Base-by-base conservation (phyloP, 805 yeast genomes). In the Candida boleticola region DNA sequence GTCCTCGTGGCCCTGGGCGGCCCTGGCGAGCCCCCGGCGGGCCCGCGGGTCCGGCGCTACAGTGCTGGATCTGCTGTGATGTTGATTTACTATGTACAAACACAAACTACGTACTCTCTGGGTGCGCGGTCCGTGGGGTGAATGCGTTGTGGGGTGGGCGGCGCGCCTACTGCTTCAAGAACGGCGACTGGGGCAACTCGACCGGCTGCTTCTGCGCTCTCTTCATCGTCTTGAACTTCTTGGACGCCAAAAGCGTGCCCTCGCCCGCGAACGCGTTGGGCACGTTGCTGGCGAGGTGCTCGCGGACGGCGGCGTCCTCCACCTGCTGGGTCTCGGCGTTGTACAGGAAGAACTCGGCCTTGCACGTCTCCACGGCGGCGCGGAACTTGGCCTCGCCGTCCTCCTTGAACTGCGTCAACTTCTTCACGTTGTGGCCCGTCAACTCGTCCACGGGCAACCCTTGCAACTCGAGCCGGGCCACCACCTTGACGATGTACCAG, bases 401-500 rank as follows among this genome's bases (percentile, higher is more conserved):
- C n/a, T 57, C 54, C 45, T 82, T 66, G 40, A 60, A 58, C 41
- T 63, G 57, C 5, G 72, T 60, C 41, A 85, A 63, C 51, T 79
- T 77, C 2, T 64, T 60, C 35, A 82, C 78, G 53, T 86, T 85
- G 46, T 69, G 65, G 46, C 67, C 51, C 9, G 95, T 85, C 43
- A 64, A 55, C 31, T 57, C 66, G 44, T 71, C 74, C 26, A 80
- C 54, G 18, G 75, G 76, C 41, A 76, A 62, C 3, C 76, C 79
- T 56, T 83, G 88, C 38, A 74, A 64, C 63, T 85, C 82, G 40
- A 84, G 68, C 51, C 96, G 75, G n/a, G 95, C 96, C 4, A 85
- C 92, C 3, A 80, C 73, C 61, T 87, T 79, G n/a, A 96, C 96
- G 6, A 80, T 74, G 54, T 79, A 67, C 80, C 95, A 85, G 49